Evolutionary conservation across 768 basidiomycete species (phyloP).

Genomic region (Suillus discolor): DNA sequence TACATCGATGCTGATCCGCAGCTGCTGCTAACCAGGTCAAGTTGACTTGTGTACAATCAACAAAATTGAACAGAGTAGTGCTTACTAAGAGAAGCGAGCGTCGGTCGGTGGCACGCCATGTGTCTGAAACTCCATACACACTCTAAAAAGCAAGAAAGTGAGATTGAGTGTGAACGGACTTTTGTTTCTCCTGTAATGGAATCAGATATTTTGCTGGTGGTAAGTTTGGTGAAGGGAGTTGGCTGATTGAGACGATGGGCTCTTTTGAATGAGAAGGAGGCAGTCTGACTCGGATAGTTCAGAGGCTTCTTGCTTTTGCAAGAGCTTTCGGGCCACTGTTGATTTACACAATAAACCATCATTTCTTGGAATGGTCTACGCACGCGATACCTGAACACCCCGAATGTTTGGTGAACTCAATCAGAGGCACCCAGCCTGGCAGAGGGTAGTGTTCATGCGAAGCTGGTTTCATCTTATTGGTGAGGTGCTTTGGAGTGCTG

Average conservation of each 20-base stretch:
- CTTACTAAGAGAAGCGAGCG: conserved; percentile 59
- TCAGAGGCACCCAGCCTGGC: conserved; percentile 86
- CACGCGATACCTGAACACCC: conserved; percentile 84
- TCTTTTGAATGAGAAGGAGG: conserved; percentile 30
- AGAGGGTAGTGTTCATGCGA: conserved; percentile 93
- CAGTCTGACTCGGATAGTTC: no score
- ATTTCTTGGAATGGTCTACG: conserved; percentile 98
- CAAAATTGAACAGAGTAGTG: conserved; percentile 48
- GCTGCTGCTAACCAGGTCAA: conserved; percentile 69
- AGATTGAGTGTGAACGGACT: conserved; percentile 38
- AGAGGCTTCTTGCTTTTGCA: conserved; percentile 81
- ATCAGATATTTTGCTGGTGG: conserved; percentile 16
- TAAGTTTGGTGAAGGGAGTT: conserved; percentile 29
- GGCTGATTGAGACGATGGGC: conserved; percentile 26
- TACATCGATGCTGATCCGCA: conserved; percentile 56
- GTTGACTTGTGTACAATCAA: conserved; percentile 65
- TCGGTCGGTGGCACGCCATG: conserved; percentile 52
- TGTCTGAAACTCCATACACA: conserved; percentile 61
- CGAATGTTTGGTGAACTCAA: conserved; percentile 92
- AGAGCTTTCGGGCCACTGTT: conserved; percentile 95
- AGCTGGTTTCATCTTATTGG: conserved; percentile 98
- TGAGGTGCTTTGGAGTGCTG: conserved; percentile 86
- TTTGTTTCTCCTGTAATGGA: conserved; percentile 43
- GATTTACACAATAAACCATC: conserved; percentile 97
- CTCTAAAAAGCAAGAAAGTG: conserved; percentile 38